A percentile compares a stretch with the other conserved stretches of the same genome.
Evolutionary conservation across 2,329 filamentous ascomycete species (phyloP).

Genomic region (Ilyonectria destructans): DNA sequence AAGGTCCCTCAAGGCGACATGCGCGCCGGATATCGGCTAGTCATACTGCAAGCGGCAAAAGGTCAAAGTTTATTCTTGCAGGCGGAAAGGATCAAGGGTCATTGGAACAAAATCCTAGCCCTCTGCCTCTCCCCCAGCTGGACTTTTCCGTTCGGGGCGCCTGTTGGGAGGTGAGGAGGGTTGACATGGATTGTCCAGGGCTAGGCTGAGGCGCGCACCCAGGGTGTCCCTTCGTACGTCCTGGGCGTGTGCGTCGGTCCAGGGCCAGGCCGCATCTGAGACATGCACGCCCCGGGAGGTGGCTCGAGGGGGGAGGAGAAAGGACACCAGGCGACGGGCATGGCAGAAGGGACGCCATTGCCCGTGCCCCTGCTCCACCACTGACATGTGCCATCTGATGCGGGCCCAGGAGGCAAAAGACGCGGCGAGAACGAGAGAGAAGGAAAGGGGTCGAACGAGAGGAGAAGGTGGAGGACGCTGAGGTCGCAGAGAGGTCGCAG

Average conservation of each 20-base stretch:
- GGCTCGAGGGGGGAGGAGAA: background rate
- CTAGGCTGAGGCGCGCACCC: background rate
- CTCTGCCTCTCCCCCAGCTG: conserved; percentile 4
- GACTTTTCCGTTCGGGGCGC: background rate
- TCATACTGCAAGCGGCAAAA: conserved; percentile 36
- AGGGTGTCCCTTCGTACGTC: background rate
- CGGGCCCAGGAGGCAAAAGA: background rate
- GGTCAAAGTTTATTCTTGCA: conserved; percentile 47
- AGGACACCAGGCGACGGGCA: conserved; percentile 13
- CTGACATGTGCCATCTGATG: conserved; percentile 31
- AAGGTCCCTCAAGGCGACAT: conserved; percentile 21
- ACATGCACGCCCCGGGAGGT: conserved; percentile 15
- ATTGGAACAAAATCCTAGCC: conserved; percentile 4
- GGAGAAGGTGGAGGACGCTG: background rate
- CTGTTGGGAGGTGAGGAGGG: background rate
- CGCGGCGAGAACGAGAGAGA: background rate
- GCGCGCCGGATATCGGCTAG: conserved; percentile 48
- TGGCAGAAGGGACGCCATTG: conserved; percentile 26
- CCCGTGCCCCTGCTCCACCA: conserved; percentile 26
- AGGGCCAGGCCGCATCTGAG: conserved; percentile 10
- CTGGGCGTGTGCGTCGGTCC: background rate
- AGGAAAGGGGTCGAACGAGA: background rate
- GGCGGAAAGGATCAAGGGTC: conserved; percentile 15
- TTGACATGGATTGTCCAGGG: background rate
- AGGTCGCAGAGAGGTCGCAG: background rate